Evolutionary conservation across 1,284 basidiomycete genomes (phyloP).

Genomic region (Fomitopsis schrenkii): DNA sequence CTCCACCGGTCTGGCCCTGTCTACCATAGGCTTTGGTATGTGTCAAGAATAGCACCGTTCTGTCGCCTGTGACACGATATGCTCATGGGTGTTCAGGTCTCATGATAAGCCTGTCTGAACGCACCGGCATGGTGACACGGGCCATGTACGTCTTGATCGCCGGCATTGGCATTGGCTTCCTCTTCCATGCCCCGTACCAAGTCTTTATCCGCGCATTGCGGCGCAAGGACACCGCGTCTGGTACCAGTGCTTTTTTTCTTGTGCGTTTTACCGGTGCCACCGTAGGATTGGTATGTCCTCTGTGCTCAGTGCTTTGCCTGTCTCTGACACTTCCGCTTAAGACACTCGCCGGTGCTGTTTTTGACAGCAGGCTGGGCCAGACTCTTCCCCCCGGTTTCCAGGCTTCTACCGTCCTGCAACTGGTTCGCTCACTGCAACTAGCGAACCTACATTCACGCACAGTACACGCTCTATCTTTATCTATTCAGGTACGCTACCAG

Average conservation of each 20-base stretch:
- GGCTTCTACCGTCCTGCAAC: constrained; percentile 52
- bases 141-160: constrained; percentile 58
- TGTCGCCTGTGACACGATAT: not conserved
- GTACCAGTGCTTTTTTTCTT: constrained; percentile 79
- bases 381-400: constrained; percentile 46
- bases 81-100: constrained; percentile 44
- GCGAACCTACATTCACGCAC: constrained; percentile 27
- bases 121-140: constrained; percentile 42
- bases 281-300: constrained; percentile 59
- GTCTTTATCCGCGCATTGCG: constrained; percentile 63
- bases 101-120: constrained; percentile 54
- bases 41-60: not conserved
- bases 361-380: constrained; percentile 48
- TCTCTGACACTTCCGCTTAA: constrained; percentile 23
- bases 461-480: constrained; percentile 23
- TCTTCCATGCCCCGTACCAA: constrained; percentile 80
- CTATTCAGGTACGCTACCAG: constrained; percentile 28
- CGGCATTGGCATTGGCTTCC: constrained; percentile 75
- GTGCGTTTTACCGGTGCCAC: constrained; percentile 81
- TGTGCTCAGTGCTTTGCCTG: not conserved
- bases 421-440: constrained; percentile 43
- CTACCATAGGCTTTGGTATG: constrained; percentile 71
- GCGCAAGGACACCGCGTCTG: constrained; percentile 64
- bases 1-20: constrained; percentile 54
- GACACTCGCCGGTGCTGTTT: constrained; percentile 74